Conservation (phyloP, 805 yeast genomes). For the Candida endomychidarum region DNA sequence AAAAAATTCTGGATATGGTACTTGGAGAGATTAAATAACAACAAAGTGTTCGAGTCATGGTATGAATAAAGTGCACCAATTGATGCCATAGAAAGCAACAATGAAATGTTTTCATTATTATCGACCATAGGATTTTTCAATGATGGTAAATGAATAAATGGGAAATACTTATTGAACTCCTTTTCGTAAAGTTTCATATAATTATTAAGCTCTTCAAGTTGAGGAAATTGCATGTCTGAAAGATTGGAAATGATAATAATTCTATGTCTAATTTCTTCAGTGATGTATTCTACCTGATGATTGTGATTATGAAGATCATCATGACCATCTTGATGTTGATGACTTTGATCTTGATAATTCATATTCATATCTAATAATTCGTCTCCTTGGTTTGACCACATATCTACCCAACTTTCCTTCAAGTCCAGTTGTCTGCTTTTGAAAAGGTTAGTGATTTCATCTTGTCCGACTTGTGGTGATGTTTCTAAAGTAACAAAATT, state of each 20-base stretch:
- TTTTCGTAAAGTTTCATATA: slow-evolving; percentile 72
- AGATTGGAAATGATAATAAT: slow-evolving; percentile 57
- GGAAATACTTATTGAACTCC: slow-evolving; percentile 80
- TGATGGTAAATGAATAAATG: slow-evolving; percentile 77
- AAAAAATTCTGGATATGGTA: slow-evolving; percentile 64
- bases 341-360: neutral
- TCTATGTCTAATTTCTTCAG: slow-evolving; percentile 50
- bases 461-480: slow-evolving; percentile 12
- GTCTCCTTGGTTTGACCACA: slow-evolving; percentile 3
- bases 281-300: slow-evolving; percentile 14
- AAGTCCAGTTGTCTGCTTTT: slow-evolving; percentile 66
- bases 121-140: slow-evolving; percentile 40
- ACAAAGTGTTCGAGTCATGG: slow-evolving; percentile 72
- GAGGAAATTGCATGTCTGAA: slow-evolving; percentile 64
- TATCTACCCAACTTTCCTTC: slow-evolving; percentile 22
- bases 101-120: slow-evolving; percentile 54
- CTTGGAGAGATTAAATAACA: slow-evolving; percentile 66
- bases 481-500: slow-evolving; percentile 33
- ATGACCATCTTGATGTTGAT: neutral
- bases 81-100: slow-evolving; percentile 77
- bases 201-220: slow-evolving; percentile 70
- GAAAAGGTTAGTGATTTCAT: slow-evolving; percentile 60
- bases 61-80: slow-evolving; percentile 86
- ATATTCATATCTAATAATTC: neutral
- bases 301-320: no score